Evolutionary conservation across 192 early-diverging fungal genomes (phyloP), one percentile per base, ranked within the genome.

Genomic region (Linderina pennispora): DNA sequence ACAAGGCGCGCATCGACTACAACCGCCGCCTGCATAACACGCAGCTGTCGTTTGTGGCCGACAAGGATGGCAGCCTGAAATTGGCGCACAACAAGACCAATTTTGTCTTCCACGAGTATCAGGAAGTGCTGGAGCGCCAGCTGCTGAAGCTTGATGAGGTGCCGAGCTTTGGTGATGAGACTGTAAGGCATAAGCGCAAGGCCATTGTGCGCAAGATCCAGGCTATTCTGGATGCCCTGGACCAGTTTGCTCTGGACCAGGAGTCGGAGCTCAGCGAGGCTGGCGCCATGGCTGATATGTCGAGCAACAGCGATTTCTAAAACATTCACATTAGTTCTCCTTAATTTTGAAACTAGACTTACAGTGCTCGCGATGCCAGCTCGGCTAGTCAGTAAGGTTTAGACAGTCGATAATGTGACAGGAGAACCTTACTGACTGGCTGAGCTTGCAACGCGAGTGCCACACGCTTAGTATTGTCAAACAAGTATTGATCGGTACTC

Each of bases 41-140:
- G 8, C 65, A 69, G 46, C 36, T 69, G 36, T 61, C 65, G 18
- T 69, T 69, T 58, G 54, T 69, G 0, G 57, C 65, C 0, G 65
- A 69, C 45, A 62, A 58, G 41, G 38, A 48, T n/a, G 65, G 65
- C 8, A 35, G 53, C 11, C 43, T 69, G 36, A 53, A 39, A 14
- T 46, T 69, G 32, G 65, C 65, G 0, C 60, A 62, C 23, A 58
- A 69, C 46, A 17, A 50, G 15, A 40, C 23, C 11, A 69, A 69
- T 43, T 34, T 40, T 10, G 41, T 43, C 8, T 69, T 69, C 42
- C 55, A 57, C 36, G 55, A 48, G 36, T 69, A 69, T 28, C 58
- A 69, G 34, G 65, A 69, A 21, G 45, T 35, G 1, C 42, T 69
- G 46, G 54, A 69, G 28, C 36, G 32, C 4, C 46, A 58, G 40